Evolutionary conservation across 345 rosid species (phyloP), one percentile per base, ranked within the genome.

Genomic region (Psidium friedrichsthalianum): DNA sequence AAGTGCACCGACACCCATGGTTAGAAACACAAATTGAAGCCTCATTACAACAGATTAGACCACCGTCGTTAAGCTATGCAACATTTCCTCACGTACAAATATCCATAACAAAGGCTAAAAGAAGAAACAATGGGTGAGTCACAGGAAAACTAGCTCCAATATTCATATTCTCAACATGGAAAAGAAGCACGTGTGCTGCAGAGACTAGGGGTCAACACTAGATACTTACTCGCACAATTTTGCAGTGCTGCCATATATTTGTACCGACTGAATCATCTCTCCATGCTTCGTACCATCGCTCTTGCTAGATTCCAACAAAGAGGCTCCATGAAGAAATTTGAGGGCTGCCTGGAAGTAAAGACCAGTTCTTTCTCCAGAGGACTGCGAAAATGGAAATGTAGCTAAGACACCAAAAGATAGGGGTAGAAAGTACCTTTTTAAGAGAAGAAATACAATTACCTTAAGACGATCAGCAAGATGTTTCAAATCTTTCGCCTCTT

Each of bases 331-430:
- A 84, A 98, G 99, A 91, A 98, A 98, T 92, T 98, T 94, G 86
- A 98, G 94, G 89, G 94, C 94, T 58, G 99, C 99, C 92, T 96
- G 94, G 90, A 98, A 98, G 94, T 98, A 98, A 83, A 96, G 89
- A 86, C 89, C 95, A n/a, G 92, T 93, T 82, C 93, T 89, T 85
- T 96, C 99, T 86, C 94, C 95, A 55, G 95, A 82, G 87, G 84
- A 89, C 99, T 95, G 94, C 89, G 88, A 84, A 87, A n/a, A 74
- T 82, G 59, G 81, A 32, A 54, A 64, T 51, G 84, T 47, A 55
- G 85, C 82, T 82, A 82, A 89, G 86, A 42, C 74, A 76, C 52
- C 54, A 21, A 25, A 81, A 61, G 84, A 56, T 36, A n/a, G n/a
- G 47, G 78, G 58, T 54, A 85, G 69, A 18, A 88, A 11, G 44